A percentile compares a stretch with the other conserved stretches of the same genome.
phyloP scores from a whole-genome alignment of 2,329 filamentous ascomycete species.

The Curvularia eragrostidis region DNA sequence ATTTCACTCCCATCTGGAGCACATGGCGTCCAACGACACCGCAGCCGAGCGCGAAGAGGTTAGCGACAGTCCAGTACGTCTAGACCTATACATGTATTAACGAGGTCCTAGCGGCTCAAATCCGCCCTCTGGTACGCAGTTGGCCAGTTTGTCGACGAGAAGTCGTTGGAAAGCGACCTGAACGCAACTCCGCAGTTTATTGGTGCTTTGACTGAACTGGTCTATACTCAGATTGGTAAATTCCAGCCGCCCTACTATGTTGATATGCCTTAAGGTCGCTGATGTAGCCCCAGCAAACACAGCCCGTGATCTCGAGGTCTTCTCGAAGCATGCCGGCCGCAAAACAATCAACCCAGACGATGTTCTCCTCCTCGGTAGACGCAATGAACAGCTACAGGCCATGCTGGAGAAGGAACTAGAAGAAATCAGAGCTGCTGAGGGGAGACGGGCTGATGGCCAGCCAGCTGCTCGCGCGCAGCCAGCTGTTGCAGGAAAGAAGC shows the following conservation, averaged over 20 bases:
- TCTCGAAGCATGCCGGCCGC: conserved; percentile 75
- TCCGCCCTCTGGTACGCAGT: conserved; percentile 53
- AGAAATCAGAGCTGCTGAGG: conserved; percentile 43
- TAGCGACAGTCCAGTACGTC: neutral
- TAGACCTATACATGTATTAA: conserved; percentile 2
- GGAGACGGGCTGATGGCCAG: conserved; percentile 26
- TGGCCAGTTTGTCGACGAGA: conserved; percentile 78
- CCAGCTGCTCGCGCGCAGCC: conserved; percentile 11
- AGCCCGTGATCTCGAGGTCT: conserved; percentile 66
- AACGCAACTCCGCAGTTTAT: conserved; percentile 95
- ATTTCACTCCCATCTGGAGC: conserved; percentile 2
- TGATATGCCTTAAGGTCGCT: neutral
- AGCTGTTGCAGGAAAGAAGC: conserved; percentile 23
- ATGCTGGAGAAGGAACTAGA: conserved; percentile 76
- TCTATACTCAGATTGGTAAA: conserved; percentile 84
- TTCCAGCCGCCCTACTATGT: neutral
- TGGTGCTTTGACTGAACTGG: conserved; percentile 75
- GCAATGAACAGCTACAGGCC: conserved; percentile 82
- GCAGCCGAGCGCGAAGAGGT: conserved; percentile 45
- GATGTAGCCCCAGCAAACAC: conserved; percentile 38
- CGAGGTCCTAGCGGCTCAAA: conserved; percentile 54
- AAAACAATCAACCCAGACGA: conserved; percentile 83
- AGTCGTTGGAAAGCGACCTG: conserved; percentile 73
- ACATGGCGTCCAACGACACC: conserved; percentile 37
- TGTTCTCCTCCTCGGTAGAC: conserved; percentile 82